These are phyloP conservation scores for Psilocybe cyanescens DNA, from an alignment of 768 basidiomycete genomes.

Conservation along the genomic window DNA sequence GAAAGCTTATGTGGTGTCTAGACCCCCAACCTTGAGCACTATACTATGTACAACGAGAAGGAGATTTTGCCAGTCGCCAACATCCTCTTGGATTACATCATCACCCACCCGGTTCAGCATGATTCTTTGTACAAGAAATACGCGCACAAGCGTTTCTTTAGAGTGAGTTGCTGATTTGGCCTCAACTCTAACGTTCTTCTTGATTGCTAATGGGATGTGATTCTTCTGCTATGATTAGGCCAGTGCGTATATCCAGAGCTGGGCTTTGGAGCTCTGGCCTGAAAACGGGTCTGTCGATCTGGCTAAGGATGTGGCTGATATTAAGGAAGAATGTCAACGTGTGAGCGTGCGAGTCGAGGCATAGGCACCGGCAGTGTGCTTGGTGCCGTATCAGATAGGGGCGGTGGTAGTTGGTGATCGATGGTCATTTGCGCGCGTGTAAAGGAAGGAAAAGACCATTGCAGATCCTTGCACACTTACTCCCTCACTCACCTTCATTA, in stretches of 20 bases:
- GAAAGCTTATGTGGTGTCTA: slow-evolving; percentile 31
- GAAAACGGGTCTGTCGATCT: not conserved
- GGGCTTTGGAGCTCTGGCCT: not conserved
- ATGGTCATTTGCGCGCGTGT: too few relatives aligned
- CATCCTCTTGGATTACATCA: slow-evolving; percentile 86
- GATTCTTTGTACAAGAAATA: slow-evolving; percentile 90
- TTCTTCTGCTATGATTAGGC: not conserved
- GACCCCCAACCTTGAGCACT: slow-evolving; percentile 87
- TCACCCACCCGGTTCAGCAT: slow-evolving; percentile 66
- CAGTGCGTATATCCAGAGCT: not conserved
- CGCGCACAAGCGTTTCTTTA: slow-evolving; percentile 80
- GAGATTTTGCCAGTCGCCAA: slow-evolving; percentile 82
- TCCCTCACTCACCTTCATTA: not conserved
- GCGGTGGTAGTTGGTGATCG: not conserved
- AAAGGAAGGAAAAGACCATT: too few relatives aligned
- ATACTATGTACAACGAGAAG: slow-evolving; percentile 82
- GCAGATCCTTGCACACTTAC: not conserved
- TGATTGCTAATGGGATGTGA: not conserved
- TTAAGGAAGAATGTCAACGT: not conserved
- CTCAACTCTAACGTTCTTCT: not conserved
- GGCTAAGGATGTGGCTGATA: not conserved
- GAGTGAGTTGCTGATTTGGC: slow-evolving; percentile 50
- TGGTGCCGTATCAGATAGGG: not conserved
- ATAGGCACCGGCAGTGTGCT: not conserved
- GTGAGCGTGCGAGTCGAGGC: not conserved